Conservation (phyloP, 73 alveolate species). For the Blepharisma stoltei region DNA sequence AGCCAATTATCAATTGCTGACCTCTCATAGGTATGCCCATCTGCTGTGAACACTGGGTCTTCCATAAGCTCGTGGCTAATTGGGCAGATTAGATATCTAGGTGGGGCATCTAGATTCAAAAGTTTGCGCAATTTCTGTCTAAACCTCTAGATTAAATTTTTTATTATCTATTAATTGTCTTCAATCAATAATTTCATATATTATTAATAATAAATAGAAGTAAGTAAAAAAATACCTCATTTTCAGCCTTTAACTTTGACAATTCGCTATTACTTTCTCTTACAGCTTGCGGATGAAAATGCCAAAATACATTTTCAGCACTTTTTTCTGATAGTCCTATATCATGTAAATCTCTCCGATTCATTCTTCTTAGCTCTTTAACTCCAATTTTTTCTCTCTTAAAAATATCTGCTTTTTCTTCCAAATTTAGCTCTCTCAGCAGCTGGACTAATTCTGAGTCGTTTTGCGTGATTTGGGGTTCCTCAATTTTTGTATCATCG, state of each 20-base stretch:
- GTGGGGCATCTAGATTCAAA: not conserved
- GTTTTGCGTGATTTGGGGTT: not conserved
- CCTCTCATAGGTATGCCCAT: slow-evolving; percentile 82
- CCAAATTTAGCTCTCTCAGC: not conserved
- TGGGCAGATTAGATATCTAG: slow-evolving; percentile 53
- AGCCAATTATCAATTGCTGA: slow-evolving; percentile 75
- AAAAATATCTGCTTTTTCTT: not conserved
- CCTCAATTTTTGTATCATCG: not conserved
- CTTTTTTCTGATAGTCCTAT: not conserved
- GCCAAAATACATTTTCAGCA: not conserved
- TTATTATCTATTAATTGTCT: too few relatives aligned
- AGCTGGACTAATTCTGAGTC: not conserved
- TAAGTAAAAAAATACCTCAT: not conserved
- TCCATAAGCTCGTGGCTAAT: slow-evolving; percentile 69
- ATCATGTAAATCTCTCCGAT: not conserved
- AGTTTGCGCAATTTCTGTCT: slow-evolving; percentile 8
- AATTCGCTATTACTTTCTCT: not conserved
- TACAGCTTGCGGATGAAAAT: not conserved
- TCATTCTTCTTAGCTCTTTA: not conserved
- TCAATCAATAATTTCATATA: too few relatives aligned
- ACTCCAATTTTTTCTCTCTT: not conserved
- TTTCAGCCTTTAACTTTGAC: not conserved
- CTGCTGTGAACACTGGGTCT: slow-evolving; percentile 83
- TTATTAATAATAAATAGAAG: too few relatives aligned
- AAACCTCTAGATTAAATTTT: too few relatives aligned